Evolutionary conservation across 768 basidiomycete species (phyloP).

Genomic region (Boletus edulis): DNA sequence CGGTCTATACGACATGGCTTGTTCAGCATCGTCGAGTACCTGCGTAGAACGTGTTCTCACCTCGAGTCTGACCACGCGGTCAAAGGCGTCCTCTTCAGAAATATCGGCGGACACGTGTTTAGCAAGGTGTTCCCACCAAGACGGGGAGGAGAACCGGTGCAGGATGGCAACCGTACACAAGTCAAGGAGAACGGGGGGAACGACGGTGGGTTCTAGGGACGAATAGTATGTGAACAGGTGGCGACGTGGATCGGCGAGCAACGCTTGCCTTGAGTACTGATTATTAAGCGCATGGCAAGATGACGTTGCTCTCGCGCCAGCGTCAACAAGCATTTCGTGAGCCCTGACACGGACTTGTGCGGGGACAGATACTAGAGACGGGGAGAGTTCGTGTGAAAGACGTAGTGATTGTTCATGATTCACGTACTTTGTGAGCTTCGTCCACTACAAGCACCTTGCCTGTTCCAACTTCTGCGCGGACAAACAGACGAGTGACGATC

Average conservation of each 20-base stretch:
- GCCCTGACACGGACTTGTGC: constrained; percentile 42
- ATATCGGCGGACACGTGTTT: constrained; percentile 68
- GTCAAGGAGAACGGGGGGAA: constrained; percentile 65
- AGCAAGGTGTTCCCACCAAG: constrained; percentile 71
- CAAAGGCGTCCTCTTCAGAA: constrained; percentile 56
- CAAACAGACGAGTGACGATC: constrained; percentile 62
- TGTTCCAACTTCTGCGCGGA: constrained; percentile 54
- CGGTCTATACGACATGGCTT: constrained; percentile 46
- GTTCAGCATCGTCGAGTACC: not conserved
- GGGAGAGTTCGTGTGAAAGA: not conserved
- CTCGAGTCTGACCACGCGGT: constrained; percentile 62
- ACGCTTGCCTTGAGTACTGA: constrained; percentile 66
- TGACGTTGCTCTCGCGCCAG: constrained; percentile 71
- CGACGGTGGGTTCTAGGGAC: constrained; percentile 63
- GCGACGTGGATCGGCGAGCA: not conserved
- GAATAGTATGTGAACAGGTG: not conserved
- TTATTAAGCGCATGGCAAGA: constrained; percentile 66
- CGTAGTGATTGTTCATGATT: not conserved
- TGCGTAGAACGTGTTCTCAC: constrained; percentile 32
- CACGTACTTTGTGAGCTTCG: constrained; percentile 67
- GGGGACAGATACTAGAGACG: constrained; percentile 56
- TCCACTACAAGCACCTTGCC: constrained; percentile 73
- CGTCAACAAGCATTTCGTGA: constrained; percentile 56
- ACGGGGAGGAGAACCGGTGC: constrained; percentile 72
- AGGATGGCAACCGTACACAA: constrained; percentile 64